Base-by-base conservation (phyloP, 1,284 basidiomycete genomes). In the Megacollybia platyphylla region DNA sequence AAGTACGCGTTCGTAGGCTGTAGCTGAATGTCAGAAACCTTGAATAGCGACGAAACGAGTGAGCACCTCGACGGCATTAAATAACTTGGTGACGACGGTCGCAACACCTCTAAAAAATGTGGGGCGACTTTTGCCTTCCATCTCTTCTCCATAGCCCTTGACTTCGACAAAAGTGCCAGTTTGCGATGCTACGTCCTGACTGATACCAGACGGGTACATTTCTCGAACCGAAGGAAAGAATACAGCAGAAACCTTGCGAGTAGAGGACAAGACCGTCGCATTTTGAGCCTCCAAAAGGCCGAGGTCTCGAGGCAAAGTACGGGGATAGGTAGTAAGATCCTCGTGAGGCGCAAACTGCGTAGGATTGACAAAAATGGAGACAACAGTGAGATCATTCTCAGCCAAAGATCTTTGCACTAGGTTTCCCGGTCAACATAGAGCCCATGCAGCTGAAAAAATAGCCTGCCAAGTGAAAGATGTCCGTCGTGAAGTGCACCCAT, bases 401-500 rank as follows among this genome's bases (percentile, higher is more conserved):
- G 63, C 58, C 4, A 97, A 67, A 0, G 88, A 92, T 42, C 71
- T 66, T 44, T 68, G 66, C 11, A 87, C 83, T 86, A 53, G 38
- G 32, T 24, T 32, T 29, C 5, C 37, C 17, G 15, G 40, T 36
- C 6, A 30, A 41, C 31, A n/a, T 41, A 11, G 8, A 37, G 27
- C 31, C 9, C 29, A 26, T 18, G 42, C 17, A 26, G 27, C 15
- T 35, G 10, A 34, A 31, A 24, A 7, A 38, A 13, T 26, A 26
- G 50, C 73, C 39, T 53, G 93, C 91, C 87, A 28, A 98, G 79
- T 45, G 84, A 78, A 32, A 97, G 67, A 60, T 97, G 94, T 0
- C 96, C 94, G 20, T 87, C 79, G 57, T 98, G 94, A 40, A 98
- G 63, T 1, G 93, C 93, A 20, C 94, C 94, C 96, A 98, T 98